Base-by-base conservation (phyloP, 495 filamentous ascomycete genomes). In the Schizothecium vesticola region DNA sequence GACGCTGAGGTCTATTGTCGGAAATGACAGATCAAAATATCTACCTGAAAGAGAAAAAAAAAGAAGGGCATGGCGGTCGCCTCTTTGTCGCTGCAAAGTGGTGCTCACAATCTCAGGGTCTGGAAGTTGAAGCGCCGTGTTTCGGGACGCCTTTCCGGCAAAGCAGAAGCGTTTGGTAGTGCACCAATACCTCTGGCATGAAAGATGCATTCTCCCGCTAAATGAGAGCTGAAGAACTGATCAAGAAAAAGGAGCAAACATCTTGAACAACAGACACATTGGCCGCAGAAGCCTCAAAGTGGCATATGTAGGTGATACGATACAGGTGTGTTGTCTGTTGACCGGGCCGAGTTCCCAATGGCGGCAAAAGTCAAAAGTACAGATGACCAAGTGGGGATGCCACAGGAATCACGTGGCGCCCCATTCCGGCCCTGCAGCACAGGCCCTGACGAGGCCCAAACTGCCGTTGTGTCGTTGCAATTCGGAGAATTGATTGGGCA, bases 401-500 rank as follows among this genome's bases (percentile, higher is more conserved):
- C 21, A 7, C 24, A 13, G n/a, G 28, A 55, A 56, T 69, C 67
- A 69, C 67, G 67, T 69, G 62, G 21, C n/a, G 0, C 13, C 60
- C 59, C 65, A 13, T 55, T 67, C 59, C 58, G 56, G 63, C 63
- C 43, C 29, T 29, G 55, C 56, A 58, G 43, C 12, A 24, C 23
- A 59, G 58, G 58, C 58, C n/a, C 23, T 24, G 58, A 24, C 58
- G 23, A 59, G 43, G 61, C 31, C 26, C 25, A 28, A 63, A 58
- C 28, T 67, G 61, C 67, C 62, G 66, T 65, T 67, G 71, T 33
- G 43, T 8, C 43, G 43, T 51, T n/a, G 43, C 43, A 71, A 72
- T 70, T 74, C 72, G 72, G 74, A 70, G 64, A 74, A 72, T 74
- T 74, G 68, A 76, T 76, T 76, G 74, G 74, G 36, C 62, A 63